phyloP scores from a whole-genome alignment of 2,329 filamentous ascomycete genomes.

The Rhynchosporium agropyri region DNA sequence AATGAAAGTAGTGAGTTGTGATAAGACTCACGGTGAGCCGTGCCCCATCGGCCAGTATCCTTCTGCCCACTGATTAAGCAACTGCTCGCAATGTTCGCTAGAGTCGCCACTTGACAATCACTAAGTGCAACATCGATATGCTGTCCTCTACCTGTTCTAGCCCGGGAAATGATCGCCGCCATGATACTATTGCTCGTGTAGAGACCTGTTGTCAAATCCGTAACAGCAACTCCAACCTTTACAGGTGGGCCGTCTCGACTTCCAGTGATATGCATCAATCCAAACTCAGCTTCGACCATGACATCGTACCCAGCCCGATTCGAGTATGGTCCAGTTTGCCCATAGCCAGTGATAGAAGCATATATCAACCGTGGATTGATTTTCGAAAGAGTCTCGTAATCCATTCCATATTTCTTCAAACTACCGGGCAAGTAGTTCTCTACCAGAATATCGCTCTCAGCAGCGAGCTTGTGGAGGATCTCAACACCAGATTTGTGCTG shows the following conservation, averaged over 20 bases:
- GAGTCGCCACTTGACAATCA: slow-evolving; percentile 91
- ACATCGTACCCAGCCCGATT: slow-evolving; percentile 94
- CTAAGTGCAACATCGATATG: slow-evolving; percentile 90
- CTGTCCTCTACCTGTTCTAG: slow-evolving; percentile 77
- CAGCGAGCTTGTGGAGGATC: slow-evolving; percentile 82
- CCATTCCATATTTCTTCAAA: slow-evolving; percentile 87
- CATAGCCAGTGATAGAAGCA: slow-evolving; percentile 95
- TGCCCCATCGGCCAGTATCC: slow-evolving; percentile 91
- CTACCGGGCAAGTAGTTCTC: slow-evolving; percentile 95
- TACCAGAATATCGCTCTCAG: slow-evolving; percentile 87
- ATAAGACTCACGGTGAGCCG: slow-evolving; percentile 76
- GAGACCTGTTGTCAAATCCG: slow-evolving; percentile 90
- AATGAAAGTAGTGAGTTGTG: not conserved
- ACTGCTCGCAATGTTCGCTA: slow-evolving; percentile 95
- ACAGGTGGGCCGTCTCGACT: slow-evolving; percentile 85
- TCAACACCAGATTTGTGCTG: slow-evolving; percentile 80
- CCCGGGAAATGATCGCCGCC: slow-evolving; percentile 82
- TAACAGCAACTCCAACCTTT: slow-evolving; percentile 96
- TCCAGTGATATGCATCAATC: slow-evolving; percentile 97
- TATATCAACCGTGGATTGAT: slow-evolving; percentile 91
- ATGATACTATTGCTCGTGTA: slow-evolving; percentile 96
- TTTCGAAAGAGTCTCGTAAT: slow-evolving; percentile 77
- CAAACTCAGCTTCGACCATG: slow-evolving; percentile 98
- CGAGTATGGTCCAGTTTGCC: slow-evolving; percentile 89
- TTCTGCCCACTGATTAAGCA: slow-evolving; percentile 84